These are phyloP conservation scores for Clarireedia homoeocarpa DNA, from an alignment of 2,329 filamentous ascomycete species.

Conservation along the genomic window DNA sequence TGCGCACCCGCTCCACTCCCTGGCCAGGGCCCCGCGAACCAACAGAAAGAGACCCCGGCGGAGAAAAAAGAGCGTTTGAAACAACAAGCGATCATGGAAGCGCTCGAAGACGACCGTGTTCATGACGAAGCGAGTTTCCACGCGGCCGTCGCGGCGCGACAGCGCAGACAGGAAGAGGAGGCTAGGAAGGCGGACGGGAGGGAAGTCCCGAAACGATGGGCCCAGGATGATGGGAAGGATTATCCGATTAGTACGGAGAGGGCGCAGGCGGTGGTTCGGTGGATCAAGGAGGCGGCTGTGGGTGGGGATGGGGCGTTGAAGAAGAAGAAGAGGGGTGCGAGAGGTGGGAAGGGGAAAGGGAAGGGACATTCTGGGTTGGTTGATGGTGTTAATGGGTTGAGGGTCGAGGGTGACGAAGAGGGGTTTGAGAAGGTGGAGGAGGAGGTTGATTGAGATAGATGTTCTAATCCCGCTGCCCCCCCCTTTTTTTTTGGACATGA, in stretches of 20 bases:
- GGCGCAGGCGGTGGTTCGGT: constrained; percentile 59
- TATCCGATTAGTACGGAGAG: constrained; percentile 64
- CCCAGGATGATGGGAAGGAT: constrained; percentile 57
- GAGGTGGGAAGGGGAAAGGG: constrained; percentile 14
- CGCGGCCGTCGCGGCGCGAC: constrained; percentile 52
- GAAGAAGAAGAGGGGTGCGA: constrained; percentile 32
- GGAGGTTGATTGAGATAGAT: constrained; percentile 22
- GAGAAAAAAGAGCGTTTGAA: constrained; percentile 52
- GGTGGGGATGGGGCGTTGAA: constrained; percentile 26
- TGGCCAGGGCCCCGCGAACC: constrained; percentile 26
- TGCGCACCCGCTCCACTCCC: constrained; percentile 54
- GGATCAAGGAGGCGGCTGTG: constrained; percentile 54
- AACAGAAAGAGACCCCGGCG: constrained; percentile 39
- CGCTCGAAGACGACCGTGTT: constrained; percentile 59
- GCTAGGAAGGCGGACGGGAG: constrained; percentile 22
- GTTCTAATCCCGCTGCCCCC: no score
- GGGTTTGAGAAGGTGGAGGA: constrained; percentile 24
- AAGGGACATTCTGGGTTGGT: constrained; percentile 15
- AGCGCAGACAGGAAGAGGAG: constrained; percentile 49
- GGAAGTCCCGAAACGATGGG: constrained; percentile 45
- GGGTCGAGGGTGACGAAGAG: constrained; percentile 12
- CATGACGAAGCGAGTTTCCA: constrained; percentile 60
- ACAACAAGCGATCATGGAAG: constrained; percentile 59
- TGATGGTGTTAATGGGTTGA: constrained; percentile 12
- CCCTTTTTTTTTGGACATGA: no score